Percentiles rank a stretch among this genome's conserved stretches.
Conservation (phyloP, 345 rosid genomes). For the Citrus maxima region DNA sequence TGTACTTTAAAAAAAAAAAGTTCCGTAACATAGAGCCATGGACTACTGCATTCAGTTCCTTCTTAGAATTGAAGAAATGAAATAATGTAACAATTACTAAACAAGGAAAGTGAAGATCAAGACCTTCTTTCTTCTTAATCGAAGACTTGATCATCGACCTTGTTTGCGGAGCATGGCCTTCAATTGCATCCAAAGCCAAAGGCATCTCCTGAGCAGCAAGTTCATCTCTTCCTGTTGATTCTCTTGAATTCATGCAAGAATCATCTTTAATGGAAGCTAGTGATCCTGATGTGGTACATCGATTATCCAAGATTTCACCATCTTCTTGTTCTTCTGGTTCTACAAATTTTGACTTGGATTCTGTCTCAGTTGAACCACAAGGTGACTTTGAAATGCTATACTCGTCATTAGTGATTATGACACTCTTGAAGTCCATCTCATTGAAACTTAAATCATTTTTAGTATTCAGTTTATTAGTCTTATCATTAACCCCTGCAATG, state of each 20-base stretch:
- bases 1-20: not conserved
- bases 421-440: conserved; percentile 60
- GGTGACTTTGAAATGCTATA: conserved; percentile 55
- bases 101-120: not conserved
- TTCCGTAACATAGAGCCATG: not conserved
- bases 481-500: conserved; percentile 48
- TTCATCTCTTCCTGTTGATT: not conserved
- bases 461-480: conserved; percentile 23
- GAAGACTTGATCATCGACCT: not conserved
- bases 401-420: conserved; percentile 55
- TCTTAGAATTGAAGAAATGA: not conserved
- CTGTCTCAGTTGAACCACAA: conserved; percentile 23
- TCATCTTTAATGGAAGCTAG: conserved; percentile 23
- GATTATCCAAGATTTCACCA: conserved; percentile 15
- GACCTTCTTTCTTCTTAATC: conserved; percentile 1
- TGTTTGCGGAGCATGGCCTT: conserved; percentile 72
- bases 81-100: not conserved
- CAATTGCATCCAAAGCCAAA: conserved; percentile 58
- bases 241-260: conserved; percentile 16
- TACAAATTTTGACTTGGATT: conserved; percentile 24
- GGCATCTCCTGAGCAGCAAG: not conserved
- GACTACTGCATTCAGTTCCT: not conserved
- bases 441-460: conserved; percentile 27
- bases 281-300: conserved; percentile 13
- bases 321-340: conserved; percentile 25